Base-by-base conservation (phyloP, 2,329 filamentous ascomycete genomes). In the Trichoderma cornu-damae region DNA sequence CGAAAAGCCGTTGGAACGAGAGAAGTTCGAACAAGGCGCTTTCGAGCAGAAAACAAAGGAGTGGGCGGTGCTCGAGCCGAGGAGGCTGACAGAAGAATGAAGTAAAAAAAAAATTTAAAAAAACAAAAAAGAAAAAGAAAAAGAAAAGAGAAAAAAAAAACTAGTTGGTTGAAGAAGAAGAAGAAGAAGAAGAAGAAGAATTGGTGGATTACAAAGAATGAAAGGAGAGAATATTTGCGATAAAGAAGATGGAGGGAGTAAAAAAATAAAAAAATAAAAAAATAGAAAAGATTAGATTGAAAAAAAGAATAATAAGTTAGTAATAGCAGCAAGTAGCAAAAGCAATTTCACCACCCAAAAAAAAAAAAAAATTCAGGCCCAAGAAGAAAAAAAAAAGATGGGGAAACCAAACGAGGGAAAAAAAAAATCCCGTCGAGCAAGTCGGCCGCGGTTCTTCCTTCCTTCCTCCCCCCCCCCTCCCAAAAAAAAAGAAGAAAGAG, bases 1-100 rank as follows among this genome's bases (percentile, higher is more conserved):
- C 24, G 32, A 60, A 56, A 50, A 44, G 48, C 57, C 58, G 47
- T 46, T 35, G 24, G 16, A 50, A 35, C 14, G 32, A 20, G 47
- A 20, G 28, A 9, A 30, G 28, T 9, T 22, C 40, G 48, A 51
- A 20, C 48, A 51, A 51, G 22, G 48, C 48, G 34, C 28, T 26
- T 37, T 37, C 30, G 55, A 16, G 8, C 9, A 52, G 16, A n/a
- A 32, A 24, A 37, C 47, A 49, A 49, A 61, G 46, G 38, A 59
- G 37, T 43, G 44, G n/a, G 44, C 38, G 48, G 34, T 50, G 52
- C 42, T 55, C 16, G 8, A 22, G 20, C 2, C 22, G 46, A 44
- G 50, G 49, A 52, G 50, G 40, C 26, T 43, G 34, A 37, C 47
- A 8, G 16, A 44, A 42, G n/a, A 42, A 9, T n/a, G n/a, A n/a